Percentiles rank a stretch among this genome's conserved stretches.
phyloP scores from a whole-genome alignment of 306 rosid species.

The Medicago lupulina region DNA sequence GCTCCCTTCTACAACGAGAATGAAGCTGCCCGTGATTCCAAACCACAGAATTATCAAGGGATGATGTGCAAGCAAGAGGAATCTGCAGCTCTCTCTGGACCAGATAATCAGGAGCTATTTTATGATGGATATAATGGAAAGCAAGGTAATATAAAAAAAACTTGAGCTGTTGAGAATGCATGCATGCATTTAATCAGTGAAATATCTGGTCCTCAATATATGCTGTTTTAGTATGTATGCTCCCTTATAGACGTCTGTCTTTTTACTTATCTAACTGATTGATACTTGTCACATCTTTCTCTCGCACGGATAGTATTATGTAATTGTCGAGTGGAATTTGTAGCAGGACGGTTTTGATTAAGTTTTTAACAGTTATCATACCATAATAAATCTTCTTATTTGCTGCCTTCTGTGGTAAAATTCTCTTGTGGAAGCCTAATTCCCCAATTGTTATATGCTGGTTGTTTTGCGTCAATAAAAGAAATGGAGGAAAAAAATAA shows the following conservation, averaged over 20 bases:
- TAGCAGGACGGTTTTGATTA: not conserved
- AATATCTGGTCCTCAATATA: constrained; percentile 7
- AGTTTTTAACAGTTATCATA: not conserved
- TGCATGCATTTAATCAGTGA: constrained; percentile 29
- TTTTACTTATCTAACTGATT: not conserved
- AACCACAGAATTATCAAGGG: constrained; percentile 45
- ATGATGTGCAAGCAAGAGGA: constrained; percentile 55
- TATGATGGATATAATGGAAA: constrained; percentile 52
- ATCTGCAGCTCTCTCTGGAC: constrained; percentile 48
- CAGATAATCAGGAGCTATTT: constrained; percentile 49
- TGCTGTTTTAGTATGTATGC: constrained; percentile 20
- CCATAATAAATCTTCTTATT: no score
- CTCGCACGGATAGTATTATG: not conserved
- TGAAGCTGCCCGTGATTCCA: constrained; percentile 49
- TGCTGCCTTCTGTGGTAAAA: no score
- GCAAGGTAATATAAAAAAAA: constrained; percentile 61
- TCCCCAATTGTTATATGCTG: not conserved
- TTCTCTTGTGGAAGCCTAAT: not conserved
- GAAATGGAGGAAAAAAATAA: no score
- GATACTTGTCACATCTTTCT: constrained; percentile 8
- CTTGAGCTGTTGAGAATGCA: constrained; percentile 24
- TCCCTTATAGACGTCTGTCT: constrained; percentile 9
- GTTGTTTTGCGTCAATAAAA: no score
- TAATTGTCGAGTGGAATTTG: constrained; percentile 23
- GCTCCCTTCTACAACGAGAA: constrained; percentile 40